A percentile compares a stretch with the other conserved stretches of the same genome.
These are phyloP conservation scores for Patellaria atrata DNA, from an alignment of 495 filamentous ascomycete species.

Conservation along the genomic window DNA sequence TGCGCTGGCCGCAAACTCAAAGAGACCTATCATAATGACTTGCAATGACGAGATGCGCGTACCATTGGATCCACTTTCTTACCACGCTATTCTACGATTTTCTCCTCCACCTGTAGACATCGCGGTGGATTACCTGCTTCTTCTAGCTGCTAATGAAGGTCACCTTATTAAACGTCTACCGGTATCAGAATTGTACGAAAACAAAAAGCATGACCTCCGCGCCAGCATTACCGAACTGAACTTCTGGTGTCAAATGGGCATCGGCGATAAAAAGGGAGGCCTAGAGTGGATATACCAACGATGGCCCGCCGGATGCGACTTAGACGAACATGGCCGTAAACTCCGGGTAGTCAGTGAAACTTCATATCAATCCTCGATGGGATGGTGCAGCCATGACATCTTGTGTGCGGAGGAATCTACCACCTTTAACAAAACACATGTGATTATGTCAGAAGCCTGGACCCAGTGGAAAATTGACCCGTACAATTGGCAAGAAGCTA, in stretches of 20 bases:
- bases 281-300: constrained; percentile 77
- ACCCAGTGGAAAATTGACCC: constrained; percentile 42
- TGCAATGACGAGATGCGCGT: constrained; percentile 78
- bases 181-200: constrained; percentile 52
- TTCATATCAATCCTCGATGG: constrained; percentile 68
- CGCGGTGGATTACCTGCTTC: constrained; percentile 62
- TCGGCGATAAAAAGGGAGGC: constrained; percentile 78
- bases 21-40: constrained; percentile 83
- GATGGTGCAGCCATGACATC: constrained; percentile 46
- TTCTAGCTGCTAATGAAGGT: constrained; percentile 81
- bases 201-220: constrained; percentile 56
- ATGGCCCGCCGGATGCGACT: constrained; percentile 54
- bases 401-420: constrained; percentile 5
- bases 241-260: constrained; percentile 92
- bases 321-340: constrained; percentile 47
- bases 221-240: constrained; percentile 75
- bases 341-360: constrained; percentile 71
- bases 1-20: constrained; percentile 64
- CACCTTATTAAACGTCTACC: constrained; percentile 60
- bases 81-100: constrained; percentile 83
- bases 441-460: constrained; percentile 39
- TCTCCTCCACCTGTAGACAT: constrained; percentile 50
- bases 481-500: constrained; percentile 24
- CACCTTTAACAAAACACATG: constrained; percentile 31
- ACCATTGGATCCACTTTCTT: constrained; percentile 49